phyloP scores from a whole-genome alignment of 2,329 filamentous ascomycete genomes.

The Neocatenulostroma microsporum region DNA sequence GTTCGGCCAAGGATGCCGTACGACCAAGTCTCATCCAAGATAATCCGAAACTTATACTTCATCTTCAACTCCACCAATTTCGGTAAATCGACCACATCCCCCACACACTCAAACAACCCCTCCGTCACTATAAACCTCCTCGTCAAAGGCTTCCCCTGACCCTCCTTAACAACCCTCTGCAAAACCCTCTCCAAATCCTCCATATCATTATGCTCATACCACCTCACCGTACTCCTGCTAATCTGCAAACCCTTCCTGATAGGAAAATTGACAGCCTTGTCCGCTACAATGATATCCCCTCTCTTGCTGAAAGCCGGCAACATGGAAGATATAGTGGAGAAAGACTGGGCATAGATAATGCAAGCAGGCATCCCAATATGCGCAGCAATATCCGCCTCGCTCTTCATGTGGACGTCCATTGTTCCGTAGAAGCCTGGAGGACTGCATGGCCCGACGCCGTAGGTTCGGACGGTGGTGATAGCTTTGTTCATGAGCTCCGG shows the following conservation, averaged over 20 bases:
- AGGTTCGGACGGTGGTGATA: conserved; percentile 85
- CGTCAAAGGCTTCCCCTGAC: conserved; percentile 79
- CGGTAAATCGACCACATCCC: conserved; percentile 76
- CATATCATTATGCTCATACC: conserved; percentile 96
- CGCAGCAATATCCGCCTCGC: conserved; percentile 84
- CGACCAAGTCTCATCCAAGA: conserved; percentile 95
- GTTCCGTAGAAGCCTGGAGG: conserved; percentile 98
- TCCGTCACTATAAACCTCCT: conserved; percentile 94
- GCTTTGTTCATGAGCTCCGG: conserved; percentile 92
- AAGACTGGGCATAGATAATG: conserved; percentile 93
- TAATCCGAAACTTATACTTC: conserved; percentile 95
- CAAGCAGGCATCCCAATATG: conserved; percentile 81
- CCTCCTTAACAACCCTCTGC: conserved; percentile 77
- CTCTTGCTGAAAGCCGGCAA: conserved; percentile 96
- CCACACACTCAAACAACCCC: conserved; percentile 83
- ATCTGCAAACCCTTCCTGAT: conserved; percentile 93
- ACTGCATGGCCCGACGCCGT: conserved; percentile 93
- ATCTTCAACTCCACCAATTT: conserved; percentile 89
- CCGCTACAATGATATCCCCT: conserved; percentile 93
- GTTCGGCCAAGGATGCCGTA: conserved; percentile 94
- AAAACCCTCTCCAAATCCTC: conserved; percentile 82
- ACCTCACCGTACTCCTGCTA: conserved; percentile 79
- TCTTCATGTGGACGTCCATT: conserved; percentile 96
- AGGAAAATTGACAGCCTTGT: conserved; percentile 86
- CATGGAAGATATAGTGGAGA: conserved; percentile 93